phyloP scores from a whole-genome alignment of 2,329 filamentous ascomycete genomes.

The Aspergillus fructus region DNA sequence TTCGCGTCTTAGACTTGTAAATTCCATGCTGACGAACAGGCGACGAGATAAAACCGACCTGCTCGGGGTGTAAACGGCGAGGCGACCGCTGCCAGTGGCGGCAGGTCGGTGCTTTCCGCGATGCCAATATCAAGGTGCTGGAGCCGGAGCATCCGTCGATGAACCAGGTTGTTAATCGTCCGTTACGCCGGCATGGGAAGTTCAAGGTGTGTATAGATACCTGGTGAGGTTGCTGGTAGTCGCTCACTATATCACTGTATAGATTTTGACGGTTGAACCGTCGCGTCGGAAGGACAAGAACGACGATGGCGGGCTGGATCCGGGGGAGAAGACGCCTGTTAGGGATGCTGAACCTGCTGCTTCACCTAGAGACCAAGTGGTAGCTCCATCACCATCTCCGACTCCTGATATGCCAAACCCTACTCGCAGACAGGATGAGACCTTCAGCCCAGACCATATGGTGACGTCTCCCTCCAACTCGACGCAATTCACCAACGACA shows the following conservation, averaged over 20 bases:
- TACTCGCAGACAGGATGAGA: neutral
- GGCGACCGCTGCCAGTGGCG: constrained; percentile 33
- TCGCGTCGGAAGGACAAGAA: neutral
- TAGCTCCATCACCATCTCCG: neutral
- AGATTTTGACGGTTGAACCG: constrained; percentile 25
- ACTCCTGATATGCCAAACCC: neutral
- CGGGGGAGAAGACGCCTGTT: neutral
- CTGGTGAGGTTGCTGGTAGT: neutral
- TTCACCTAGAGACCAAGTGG: neutral
- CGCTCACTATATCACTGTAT: neutral
- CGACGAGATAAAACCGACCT: constrained; percentile 32
- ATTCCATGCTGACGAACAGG: constrained; percentile 14
- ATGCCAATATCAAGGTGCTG: constrained; percentile 30
- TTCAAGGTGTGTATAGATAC: constrained; percentile 19
- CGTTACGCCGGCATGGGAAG: constrained; percentile 20
- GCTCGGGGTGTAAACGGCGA: constrained; percentile 30
- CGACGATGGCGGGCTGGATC: neutral
- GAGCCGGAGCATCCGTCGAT: constrained; percentile 32
- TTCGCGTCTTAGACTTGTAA: neutral
- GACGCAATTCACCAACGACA: neutral
- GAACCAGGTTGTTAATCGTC: constrained; percentile 22
- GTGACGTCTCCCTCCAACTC: neutral
- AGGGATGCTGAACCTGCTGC: neutral
- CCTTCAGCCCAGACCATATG: neutral
- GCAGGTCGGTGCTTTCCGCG: constrained; percentile 30